These are phyloP conservation scores for Yamadazyma siamensis DNA, from an alignment of 1,139 yeast genomes.

Conservation along the genomic window DNA sequence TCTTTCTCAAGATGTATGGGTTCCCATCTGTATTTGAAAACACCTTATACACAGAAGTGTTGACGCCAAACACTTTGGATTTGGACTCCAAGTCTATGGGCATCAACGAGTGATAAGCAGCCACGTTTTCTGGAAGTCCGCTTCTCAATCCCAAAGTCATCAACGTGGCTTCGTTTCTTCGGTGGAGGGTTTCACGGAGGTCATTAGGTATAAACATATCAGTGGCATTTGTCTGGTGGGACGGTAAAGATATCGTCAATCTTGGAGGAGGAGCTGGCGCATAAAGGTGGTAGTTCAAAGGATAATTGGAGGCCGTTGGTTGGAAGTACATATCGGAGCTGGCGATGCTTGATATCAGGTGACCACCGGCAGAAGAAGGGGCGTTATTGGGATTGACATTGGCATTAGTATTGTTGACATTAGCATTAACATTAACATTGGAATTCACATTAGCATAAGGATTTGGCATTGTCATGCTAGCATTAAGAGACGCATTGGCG, in stretches of 20 bases:
- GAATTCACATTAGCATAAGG: constrained; percentile 6
- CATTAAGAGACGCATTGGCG: constrained; percentile 6
- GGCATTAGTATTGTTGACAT: constrained; percentile 5
- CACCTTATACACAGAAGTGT: constrained; percentile 72
- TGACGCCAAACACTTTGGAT: constrained; percentile 57
- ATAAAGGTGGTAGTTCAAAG: constrained; percentile 82
- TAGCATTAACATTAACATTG: constrained; percentile 1
- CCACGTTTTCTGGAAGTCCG: constrained; percentile 71
- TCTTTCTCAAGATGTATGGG: constrained; percentile 70
- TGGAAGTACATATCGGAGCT: constrained; percentile 12
- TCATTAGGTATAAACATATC: constrained; percentile 71
- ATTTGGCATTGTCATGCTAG: constrained; percentile 3
- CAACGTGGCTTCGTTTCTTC: constrained; percentile 77
- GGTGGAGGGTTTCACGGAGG: constrained; percentile 67
- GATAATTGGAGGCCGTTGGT: constrained; percentile 35
- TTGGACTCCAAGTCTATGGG: constrained; percentile 69
- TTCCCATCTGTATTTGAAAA: constrained; percentile 77
- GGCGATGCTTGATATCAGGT: constrained; percentile 6
- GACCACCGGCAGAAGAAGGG: constrained; percentile 8
- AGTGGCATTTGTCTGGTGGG: constrained; percentile 68
- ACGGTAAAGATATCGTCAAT: constrained; percentile 52
- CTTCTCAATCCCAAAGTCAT: constrained; percentile 59
- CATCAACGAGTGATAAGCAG: constrained; percentile 78
- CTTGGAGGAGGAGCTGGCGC: constrained; percentile 89
- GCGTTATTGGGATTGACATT: constrained; percentile 4